Percentiles rank a stretch among this genome's conserved stretches.
Conservation (phyloP, 2,329 filamentous ascomycete genomes). For the Colletotrichum australisinense region DNA sequence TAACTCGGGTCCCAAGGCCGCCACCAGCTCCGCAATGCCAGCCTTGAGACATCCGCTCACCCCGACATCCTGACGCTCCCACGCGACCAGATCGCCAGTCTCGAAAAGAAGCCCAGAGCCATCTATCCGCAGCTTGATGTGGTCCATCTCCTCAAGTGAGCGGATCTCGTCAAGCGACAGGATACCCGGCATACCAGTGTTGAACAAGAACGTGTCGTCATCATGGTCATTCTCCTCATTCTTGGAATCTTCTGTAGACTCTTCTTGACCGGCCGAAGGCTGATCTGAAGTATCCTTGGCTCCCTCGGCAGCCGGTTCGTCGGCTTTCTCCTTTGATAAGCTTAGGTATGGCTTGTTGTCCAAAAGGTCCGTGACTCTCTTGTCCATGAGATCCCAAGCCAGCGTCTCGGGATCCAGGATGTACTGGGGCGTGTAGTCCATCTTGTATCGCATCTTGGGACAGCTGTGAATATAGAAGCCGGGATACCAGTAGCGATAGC, state of each 20-base stretch:
- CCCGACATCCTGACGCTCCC: conserved; percentile 64
- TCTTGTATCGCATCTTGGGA: conserved; percentile 88
- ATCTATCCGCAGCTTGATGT: conserved; percentile 65
- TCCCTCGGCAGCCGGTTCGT: conserved; percentile 40
- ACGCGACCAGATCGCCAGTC: conserved; percentile 66
- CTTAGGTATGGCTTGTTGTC: conserved; percentile 69
- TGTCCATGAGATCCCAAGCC: conserved; percentile 70
- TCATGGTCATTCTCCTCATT: conserved; percentile 4
- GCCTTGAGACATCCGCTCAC: conserved; percentile 65
- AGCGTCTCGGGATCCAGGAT: conserved; percentile 77
- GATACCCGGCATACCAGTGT: conserved; percentile 75
- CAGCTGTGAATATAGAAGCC: conserved; percentile 87
- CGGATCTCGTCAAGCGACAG: conserved; percentile 67
- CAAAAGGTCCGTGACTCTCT: conserved; percentile 58
- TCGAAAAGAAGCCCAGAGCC: conserved; percentile 50
- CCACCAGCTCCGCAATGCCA: conserved; percentile 74
- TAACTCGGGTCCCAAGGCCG: conserved; percentile 72
- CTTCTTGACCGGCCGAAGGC: not conserved
- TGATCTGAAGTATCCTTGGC: conserved; percentile 27
- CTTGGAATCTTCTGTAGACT: conserved; percentile 27
- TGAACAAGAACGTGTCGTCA: conserved; percentile 59
- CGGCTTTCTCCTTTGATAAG: conserved; percentile 46
- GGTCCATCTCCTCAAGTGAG: conserved; percentile 65
- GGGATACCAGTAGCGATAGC: conserved; percentile 82
- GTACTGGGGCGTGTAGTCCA: conserved; percentile 79